Evolutionary conservation across 164 flowering plant genomes (phyloP).

Genomic region (Platanus orientalis): DNA sequence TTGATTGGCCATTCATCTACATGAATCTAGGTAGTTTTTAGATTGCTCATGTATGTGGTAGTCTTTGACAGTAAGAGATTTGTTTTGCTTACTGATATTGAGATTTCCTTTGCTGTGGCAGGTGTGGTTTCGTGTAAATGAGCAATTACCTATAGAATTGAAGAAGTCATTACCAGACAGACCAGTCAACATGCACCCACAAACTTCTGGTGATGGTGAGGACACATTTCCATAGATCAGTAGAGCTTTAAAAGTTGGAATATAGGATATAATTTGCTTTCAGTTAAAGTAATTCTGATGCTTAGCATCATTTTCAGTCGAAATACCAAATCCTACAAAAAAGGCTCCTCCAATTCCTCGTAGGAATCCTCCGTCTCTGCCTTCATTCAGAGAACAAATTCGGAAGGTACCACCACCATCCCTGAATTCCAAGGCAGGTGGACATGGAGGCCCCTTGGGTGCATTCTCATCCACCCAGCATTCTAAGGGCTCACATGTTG

Average conservation of each 20-base stretch:
- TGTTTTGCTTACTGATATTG: constrained; percentile 30
- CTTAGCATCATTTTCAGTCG: constrained; percentile 22
- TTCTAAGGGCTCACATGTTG: constrained; percentile 44
- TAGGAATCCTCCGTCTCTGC: constrained; percentile 85
- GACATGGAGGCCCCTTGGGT: constrained; percentile 54
- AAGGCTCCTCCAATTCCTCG: constrained; percentile 58
- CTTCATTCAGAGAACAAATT: constrained; percentile 45
- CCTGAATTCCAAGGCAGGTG: constrained; percentile 27
- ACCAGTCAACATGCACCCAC: constrained; percentile 47
- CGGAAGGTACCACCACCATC: constrained; percentile 29
- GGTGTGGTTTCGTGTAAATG: constrained; percentile 99
- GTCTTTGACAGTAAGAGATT: constrained; percentile 24
- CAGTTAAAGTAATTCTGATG: background rate
- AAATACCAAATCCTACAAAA: constrained; percentile 35
- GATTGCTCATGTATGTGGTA: constrained; percentile 45
- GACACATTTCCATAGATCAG: background rate
- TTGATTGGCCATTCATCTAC: constrained; percentile 94
- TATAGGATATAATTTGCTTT: background rate
- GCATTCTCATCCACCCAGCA: constrained; percentile 93
- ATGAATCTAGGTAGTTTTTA: constrained; percentile 95
- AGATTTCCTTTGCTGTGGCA: constrained; percentile 33
- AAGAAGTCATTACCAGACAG: constrained; percentile 92
- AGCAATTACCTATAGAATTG: constrained; percentile 53
- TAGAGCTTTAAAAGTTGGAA: background rate
- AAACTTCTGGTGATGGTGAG: constrained; percentile 52